Base-by-base conservation (phyloP, 2,329 filamentous ascomycete species). In the Trichoderma asperellum region DNA sequence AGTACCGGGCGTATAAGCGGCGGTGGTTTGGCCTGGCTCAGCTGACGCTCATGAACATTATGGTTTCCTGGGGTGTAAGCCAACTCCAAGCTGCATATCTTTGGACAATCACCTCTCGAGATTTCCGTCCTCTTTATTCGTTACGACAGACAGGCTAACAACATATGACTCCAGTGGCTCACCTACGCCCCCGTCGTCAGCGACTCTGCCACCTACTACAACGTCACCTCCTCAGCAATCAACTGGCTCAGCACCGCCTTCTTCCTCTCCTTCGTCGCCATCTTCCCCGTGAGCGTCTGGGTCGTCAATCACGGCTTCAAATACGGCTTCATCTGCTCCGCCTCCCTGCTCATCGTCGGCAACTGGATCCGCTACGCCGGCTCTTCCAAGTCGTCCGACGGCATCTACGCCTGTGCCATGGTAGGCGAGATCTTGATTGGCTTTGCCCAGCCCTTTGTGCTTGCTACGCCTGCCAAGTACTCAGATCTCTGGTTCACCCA, bases 401-500 rank as follows among this genome's bases (percentile, higher is more conserved):
- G 91, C 61, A 85, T 84, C 73, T 96, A 92, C 76, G 89, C 89
- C 53, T 85, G 92, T 56, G 90, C 93, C 71, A 93, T 98, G 91
- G 90, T 96, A 74, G 95, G 95, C 5, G 95, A 98, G 82, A 91
- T 98, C 77, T 79, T 99, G 70, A 93, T 92, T 64, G 96, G 95
- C 0, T 85, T 97, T 49, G 90, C 93, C 0, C 96, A 99, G 77
- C 94, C 96, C 0, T 98, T 98, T 78, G 93, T 97, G 14, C 87
- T 98, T 11, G 89, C 91, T 7, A 93, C 95, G 0, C 95, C 96
- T 0, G 95, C 96, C 0, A 86, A 93, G 71, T 99, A 97, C 80
- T 96, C 92, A 67, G 94, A 97, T 77, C 83, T 97, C 70, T 98
- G 96, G 96, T 98, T 98, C 81, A 94, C 93, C 1, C 90, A 92